Conservation (phyloP, 208 protist species). For the Entamoeba invadens region DNA sequence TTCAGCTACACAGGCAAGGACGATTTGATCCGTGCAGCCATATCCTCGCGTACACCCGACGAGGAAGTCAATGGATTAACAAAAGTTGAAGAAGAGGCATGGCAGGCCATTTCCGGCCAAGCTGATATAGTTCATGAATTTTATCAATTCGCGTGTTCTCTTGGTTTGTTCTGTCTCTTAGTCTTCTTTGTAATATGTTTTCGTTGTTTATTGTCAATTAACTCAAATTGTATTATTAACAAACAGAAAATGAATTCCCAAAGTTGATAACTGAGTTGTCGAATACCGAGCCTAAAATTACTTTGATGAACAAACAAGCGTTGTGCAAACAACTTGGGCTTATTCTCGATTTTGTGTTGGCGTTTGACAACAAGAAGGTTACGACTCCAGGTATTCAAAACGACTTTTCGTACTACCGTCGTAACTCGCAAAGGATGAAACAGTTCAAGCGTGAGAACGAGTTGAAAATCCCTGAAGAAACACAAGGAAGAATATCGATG, state of each 20-base stretch:
- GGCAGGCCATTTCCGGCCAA: not conserved
- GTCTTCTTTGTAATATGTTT: too few relatives aligned
- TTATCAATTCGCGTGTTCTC: not conserved
- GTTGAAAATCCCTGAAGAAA: conserved; percentile 42
- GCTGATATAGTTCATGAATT: not conserved
- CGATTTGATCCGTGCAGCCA: conserved; percentile 39
- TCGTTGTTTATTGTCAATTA: not conserved
- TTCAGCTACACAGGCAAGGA: conserved; percentile 12
- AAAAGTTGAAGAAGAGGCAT: not conserved
- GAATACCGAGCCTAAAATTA: conserved; percentile 36
- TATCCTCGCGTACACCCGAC: conserved; percentile 35
- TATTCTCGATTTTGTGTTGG: conserved; percentile 53
- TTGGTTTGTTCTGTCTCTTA: not conserved
- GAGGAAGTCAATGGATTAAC: conserved; percentile 37
- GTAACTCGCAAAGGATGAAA: conserved; percentile 52
- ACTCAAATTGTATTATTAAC: too few relatives aligned
- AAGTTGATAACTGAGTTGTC: conserved; percentile 49
- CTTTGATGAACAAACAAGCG: conserved; percentile 44
- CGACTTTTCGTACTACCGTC: conserved; percentile 54
- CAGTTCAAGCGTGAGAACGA: conserved; percentile 38
- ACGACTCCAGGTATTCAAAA: conserved; percentile 50
- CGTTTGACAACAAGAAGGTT: conserved; percentile 52
- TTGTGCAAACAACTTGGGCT: conserved; percentile 53
- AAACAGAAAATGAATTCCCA: conserved; percentile 44
- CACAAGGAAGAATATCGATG: conserved; percentile 53